Evolutionary conservation across 495 filamentous ascomycete genomes (phyloP), one percentile per base, ranked within the genome.

Genomic region (Neurospora sp.): DNA sequence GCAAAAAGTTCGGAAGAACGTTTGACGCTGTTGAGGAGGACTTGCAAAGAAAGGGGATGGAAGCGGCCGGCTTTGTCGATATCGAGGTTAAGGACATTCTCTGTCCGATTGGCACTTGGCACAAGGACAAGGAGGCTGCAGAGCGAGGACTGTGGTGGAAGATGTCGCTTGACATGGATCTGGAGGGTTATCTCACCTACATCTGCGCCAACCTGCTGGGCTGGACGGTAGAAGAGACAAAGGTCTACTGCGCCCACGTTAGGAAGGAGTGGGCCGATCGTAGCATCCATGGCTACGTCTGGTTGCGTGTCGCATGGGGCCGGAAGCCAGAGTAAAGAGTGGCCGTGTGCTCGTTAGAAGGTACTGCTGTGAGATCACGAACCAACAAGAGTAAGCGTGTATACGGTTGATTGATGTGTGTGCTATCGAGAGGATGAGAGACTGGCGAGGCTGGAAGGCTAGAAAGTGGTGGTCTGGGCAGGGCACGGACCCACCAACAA

Each of bases 311-410:
- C 20, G 79, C 74, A 17, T 74, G 69, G 16, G 77, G 72, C 41
- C 82, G 85, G 41, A 78, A 74, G 1, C 75, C 71, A 69, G 73
- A 94, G 80, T 65, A 35, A 17, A 17, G 53, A 35, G 27, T 37
- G 22, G 48, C 1, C 1, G 10, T 59, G 20, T 59, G 20, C 20
- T 59, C 20, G 48, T 22, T 22, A 22, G 8, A 17, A 22, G 45
- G 45, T 3, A 53, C 9, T 22, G n/a, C n/a, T 22, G 20, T 22
- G 20, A 22, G 20, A 22, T 22, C 20, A 22, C 20, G 20, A 22
- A 22, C 20, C 20, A 22, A 22, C 20, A 22, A 22, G 20, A 22
- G 20, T 0, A 22, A 22, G 20, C 20, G 20, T 22, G 20, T 22
- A 22, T 22, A 22, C 20, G 20, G 20, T 22, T 22, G 20, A 22